phyloP scores from a whole-genome alignment of 345 rosid species.

The Stellera chamaejasme region DNA sequence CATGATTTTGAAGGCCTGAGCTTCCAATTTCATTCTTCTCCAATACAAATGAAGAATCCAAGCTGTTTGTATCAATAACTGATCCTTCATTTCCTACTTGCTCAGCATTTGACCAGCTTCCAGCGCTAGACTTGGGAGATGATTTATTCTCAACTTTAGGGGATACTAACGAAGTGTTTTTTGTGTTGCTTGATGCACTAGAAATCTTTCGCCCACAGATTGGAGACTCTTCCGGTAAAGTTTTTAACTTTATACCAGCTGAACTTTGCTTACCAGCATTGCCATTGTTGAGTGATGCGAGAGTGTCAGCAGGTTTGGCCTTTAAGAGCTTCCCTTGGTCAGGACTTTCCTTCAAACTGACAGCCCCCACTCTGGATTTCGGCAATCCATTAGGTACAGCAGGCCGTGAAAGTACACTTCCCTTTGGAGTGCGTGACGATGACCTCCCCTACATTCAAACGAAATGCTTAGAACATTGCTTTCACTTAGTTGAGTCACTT shows the following conservation, averaged over 20 bases:
- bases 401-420: slow-evolving; percentile 27
- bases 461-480: slow-evolving; percentile 12
- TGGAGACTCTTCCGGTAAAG: slow-evolving; percentile 32
- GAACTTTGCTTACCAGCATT: slow-evolving; percentile 27
- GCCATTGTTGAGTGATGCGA: slow-evolving; percentile 14
- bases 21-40: slow-evolving; percentile 1
- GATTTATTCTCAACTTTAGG: slow-evolving; percentile 29
- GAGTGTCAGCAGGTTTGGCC: slow-evolving; percentile 35
- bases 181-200: slow-evolving; percentile 31
- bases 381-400: slow-evolving; percentile 26
- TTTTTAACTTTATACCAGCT: slow-evolving; percentile 16
- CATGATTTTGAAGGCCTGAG: slow-evolving; percentile 1
- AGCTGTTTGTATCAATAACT: slow-evolving; percentile 1
- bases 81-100: slow-evolving; percentile 12
- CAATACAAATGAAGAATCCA: too few species aligned
- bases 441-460: slow-evolving; percentile 45
- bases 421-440: slow-evolving; percentile 34
- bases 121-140: slow-evolving; percentile 29
- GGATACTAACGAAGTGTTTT: slow-evolving; percentile 26
- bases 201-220: slow-evolving; percentile 24
- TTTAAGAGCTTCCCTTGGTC: slow-evolving; percentile 36
- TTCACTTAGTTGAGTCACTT: slow-evolving; percentile 9
- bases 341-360: slow-evolving; percentile 25
- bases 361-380: slow-evolving; percentile 24
- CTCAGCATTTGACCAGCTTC: slow-evolving; percentile 21